Evolutionary conservation across 257 asterid genomes (phyloP).

Genomic region (Solanum sparsipilum): DNA sequence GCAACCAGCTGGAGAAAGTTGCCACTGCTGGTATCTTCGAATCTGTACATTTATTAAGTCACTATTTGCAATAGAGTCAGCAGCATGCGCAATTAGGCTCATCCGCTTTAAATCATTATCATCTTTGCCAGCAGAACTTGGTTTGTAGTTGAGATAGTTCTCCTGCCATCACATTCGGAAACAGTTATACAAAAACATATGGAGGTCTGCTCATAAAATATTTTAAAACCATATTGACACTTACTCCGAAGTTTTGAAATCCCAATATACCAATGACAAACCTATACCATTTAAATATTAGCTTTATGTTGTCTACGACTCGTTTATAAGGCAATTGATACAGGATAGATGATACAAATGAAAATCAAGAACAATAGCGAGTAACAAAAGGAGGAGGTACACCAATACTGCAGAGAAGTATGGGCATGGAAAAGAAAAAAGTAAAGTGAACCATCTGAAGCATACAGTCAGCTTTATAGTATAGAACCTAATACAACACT

Average conservation of each 20-base stretch:
- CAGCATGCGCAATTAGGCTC: slow-evolving; percentile 68
- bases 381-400: not conserved
- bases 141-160: slow-evolving; percentile 83
- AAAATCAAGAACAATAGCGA: not conserved
- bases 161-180: slow-evolving; percentile 37
- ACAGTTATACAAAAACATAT: not conserved
- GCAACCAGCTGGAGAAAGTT: slow-evolving; percentile 75
- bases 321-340: not conserved
- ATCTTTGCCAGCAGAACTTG: slow-evolving; percentile 66
- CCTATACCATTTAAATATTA: not conserved
- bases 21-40: slow-evolving; percentile 92
- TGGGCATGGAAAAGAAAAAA: not conserved
- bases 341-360: not conserved
- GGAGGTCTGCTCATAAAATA: not conserved
- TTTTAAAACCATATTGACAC: not conserved
- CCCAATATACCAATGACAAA: not conserved
- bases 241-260: not conserved
- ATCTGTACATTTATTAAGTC: slow-evolving; percentile 91
- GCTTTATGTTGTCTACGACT: not conserved
- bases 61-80: slow-evolving; percentile 96
- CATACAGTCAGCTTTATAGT: not conserved
- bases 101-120: slow-evolving; percentile 74
- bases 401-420: not conserved
- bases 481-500: not conserved
- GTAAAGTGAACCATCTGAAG: not conserved